Evolutionary conservation across 345 rosid genomes (phyloP).

Genomic region (Linum lewisii): DNA sequence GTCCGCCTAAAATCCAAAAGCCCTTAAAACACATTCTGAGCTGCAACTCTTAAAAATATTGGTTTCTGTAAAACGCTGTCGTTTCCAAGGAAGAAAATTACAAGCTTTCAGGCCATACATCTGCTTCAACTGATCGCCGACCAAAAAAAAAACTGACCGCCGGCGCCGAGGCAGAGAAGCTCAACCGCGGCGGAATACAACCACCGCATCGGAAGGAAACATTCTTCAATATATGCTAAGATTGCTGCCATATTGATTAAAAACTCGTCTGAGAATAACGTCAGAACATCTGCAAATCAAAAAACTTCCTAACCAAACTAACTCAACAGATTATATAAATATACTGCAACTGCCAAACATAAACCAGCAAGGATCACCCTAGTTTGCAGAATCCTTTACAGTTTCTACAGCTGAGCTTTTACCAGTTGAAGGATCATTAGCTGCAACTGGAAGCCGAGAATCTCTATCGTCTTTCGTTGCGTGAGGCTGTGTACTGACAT

Average conservation of each 20-base stretch:
- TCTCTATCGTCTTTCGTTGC: not conserved
- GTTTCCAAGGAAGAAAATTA: too few relatives aligned
- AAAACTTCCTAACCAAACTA: not conserved
- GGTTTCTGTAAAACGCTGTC: too few relatives aligned
- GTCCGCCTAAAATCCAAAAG: too few relatives aligned
- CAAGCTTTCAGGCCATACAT: too few relatives aligned
- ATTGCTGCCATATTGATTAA: not conserved
- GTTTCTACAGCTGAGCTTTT: conserved; percentile 13
- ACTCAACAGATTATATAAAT: too few relatives aligned
- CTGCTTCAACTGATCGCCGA: too few relatives aligned
- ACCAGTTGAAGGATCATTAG: conserved; percentile 15
- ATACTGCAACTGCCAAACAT: too few relatives aligned
- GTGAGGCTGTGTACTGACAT: not conserved
- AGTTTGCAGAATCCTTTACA: conserved; percentile 14
- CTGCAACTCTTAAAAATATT: too few relatives aligned
- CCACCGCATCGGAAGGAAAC: not conserved
- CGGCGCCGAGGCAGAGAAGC: too few relatives aligned
- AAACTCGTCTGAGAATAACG: not conserved
- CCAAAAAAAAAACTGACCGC: too few relatives aligned
- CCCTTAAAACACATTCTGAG: too few relatives aligned
- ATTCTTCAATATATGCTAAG: not conserved
- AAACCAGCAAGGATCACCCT: conserved; percentile 13
- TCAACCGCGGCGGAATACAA: too few relatives aligned
- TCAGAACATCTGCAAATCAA: not conserved
- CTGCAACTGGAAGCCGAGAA: conserved; percentile 3